These are phyloP conservation scores for Extremus antarcticus DNA, from an alignment of 495 filamentous ascomycete genomes.

Conservation along the genomic window DNA sequence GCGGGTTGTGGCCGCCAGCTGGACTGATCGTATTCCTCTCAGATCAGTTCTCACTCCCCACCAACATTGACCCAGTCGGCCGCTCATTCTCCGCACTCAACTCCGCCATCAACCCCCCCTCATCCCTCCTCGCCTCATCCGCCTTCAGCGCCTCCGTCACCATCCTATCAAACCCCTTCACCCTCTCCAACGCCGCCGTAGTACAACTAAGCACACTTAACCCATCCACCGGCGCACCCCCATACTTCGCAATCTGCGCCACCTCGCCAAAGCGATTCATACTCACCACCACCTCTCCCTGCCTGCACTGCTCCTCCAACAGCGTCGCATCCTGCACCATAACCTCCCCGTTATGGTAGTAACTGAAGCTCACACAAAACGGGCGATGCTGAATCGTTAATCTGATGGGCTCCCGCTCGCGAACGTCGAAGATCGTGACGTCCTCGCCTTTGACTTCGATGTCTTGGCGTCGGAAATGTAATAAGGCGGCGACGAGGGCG, in stretches of 20 bases:
- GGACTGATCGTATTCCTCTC: too few species aligned
- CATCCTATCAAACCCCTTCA: conserved; percentile 61
- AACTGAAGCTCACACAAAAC: conserved; percentile 74
- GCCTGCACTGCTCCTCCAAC: conserved; percentile 75
- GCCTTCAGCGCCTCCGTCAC: conserved; percentile 62
- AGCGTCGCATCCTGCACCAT: conserved; percentile 67
- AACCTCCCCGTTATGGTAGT: conserved; percentile 53
- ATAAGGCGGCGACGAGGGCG: conserved; percentile 72
- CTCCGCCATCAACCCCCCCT: conserved; percentile 63
- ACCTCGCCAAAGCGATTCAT: conserved; percentile 85
- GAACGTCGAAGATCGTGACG: conserved; percentile 65
- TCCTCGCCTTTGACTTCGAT: conserved; percentile 70
- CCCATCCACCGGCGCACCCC: conserved; percentile 70
- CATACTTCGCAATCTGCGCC: conserved; percentile 80
- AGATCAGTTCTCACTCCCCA: not conserved
- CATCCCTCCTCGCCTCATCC: conserved; percentile 65
- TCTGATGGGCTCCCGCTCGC: conserved; percentile 82
- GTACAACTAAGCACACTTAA: conserved; percentile 61
- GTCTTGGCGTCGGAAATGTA: conserved; percentile 83
- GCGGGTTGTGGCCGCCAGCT: too few species aligned
- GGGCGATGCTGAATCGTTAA: conserved; percentile 83
- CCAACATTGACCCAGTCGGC: not conserved
- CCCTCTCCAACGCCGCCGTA: conserved; percentile 58
- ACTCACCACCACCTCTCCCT: conserved; percentile 73
- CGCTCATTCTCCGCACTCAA: conserved; percentile 71